Conservation (phyloP, 768 basidiomycete species). For the Megacollybia marginata region DNA sequence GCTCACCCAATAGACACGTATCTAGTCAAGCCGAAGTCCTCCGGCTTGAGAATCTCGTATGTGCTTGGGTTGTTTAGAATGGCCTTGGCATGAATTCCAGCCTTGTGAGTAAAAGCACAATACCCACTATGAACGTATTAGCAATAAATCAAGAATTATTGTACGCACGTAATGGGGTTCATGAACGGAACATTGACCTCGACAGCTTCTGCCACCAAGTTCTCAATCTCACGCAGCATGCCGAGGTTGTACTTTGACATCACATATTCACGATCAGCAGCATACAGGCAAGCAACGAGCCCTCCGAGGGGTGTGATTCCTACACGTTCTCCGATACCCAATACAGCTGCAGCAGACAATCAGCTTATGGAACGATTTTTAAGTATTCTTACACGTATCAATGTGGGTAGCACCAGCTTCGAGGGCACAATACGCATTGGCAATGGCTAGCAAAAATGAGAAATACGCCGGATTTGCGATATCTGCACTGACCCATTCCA, state of each 20-base stretch:
- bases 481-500: constrained; percentile 63
- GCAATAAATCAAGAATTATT: not conserved
- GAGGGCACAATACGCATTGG: constrained; percentile 96
- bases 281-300: constrained; percentile 92
- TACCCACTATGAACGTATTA: constrained; percentile 62
- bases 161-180: constrained; percentile 81
- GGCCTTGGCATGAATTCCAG: constrained; percentile 99
- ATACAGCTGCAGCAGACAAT: constrained; percentile 50
- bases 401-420: constrained; percentile 99
- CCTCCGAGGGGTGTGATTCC: constrained; percentile 98
- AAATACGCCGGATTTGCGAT: not conserved
- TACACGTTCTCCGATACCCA: constrained; percentile 98
- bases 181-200: constrained; percentile 97
- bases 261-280: constrained; percentile 97
- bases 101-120: constrained; percentile 99
- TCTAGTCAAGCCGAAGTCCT: constrained; percentile 95
- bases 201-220: constrained; percentile 97
- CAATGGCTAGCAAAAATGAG: constrained; percentile 58
- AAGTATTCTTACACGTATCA: constrained; percentile 76
- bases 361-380: not conserved
- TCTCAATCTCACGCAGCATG: constrained; percentile 98
- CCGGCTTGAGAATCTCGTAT: constrained; percentile 98
- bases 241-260: constrained; percentile 97
- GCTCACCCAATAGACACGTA: constrained; percentile 93
- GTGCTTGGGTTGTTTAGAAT: constrained; percentile 99